Percentiles rank a stretch among this genome's conserved stretches.
Conservation (phyloP, 2,329 filamentous ascomycete genomes). For the Nigrospora sphaerica region DNA sequence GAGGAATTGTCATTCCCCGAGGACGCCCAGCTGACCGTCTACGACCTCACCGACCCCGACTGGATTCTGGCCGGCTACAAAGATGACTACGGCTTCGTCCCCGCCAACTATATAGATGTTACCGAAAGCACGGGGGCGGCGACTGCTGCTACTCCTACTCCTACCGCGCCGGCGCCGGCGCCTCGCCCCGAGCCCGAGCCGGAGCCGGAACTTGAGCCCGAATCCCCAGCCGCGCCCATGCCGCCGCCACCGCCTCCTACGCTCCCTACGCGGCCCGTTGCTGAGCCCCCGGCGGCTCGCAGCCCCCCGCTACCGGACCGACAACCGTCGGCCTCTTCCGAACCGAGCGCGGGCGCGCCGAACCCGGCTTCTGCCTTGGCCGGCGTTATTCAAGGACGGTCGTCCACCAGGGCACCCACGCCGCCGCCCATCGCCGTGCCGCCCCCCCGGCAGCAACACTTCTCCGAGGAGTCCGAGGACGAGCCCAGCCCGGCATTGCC, state of each 20-base stretch:
- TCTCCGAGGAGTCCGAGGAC: constrained; percentile 63
- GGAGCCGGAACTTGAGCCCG: constrained; percentile 16
- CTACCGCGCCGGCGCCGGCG: constrained; percentile 12
- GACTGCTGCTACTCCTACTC: not conserved
- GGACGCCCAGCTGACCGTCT: constrained; percentile 75
- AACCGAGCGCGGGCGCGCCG: constrained; percentile 25
- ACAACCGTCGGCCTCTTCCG: constrained; percentile 12
- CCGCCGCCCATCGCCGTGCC: constrained; percentile 44
- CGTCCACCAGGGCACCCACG: constrained; percentile 33
- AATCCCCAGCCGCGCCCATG: constrained; percentile 12
- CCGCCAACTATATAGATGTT: constrained; percentile 90
- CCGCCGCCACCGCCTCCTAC: constrained; percentile 27
- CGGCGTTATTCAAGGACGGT: constrained; percentile 43
- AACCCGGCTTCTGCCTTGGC: constrained; percentile 49
- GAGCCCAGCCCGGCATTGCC: constrained; percentile 43
- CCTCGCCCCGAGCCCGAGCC: constrained; percentile 29
- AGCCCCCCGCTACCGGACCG: constrained; percentile 32
- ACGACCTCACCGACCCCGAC: constrained; percentile 85
- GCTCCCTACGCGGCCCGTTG: constrained; percentile 34
- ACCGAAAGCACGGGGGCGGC: constrained; percentile 33
- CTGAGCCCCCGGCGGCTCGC: constrained; percentile 26
- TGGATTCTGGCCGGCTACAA: constrained; percentile 89
- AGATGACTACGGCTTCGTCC: constrained; percentile 87
- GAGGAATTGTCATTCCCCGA: constrained; percentile 96
- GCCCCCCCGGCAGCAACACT: constrained; percentile 46